A percentile compares a stretch with the other conserved stretches of the same genome.
Evolutionary conservation across 805 yeast genomes (phyloP).

Genomic region (Starmerella etchellsii): DNA sequence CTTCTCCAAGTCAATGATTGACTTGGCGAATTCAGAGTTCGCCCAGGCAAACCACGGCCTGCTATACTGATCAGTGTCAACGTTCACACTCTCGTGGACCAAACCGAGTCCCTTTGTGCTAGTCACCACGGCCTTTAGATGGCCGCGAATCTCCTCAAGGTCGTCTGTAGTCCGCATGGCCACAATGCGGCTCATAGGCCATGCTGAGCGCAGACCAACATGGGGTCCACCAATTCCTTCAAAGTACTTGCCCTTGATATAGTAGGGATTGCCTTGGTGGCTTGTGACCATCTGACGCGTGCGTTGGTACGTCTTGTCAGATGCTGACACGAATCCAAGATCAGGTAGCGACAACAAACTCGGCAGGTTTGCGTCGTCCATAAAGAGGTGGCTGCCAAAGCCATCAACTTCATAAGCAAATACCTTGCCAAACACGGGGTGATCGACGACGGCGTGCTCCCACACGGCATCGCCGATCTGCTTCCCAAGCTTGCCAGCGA

Average conservation of each 20-base stretch:
- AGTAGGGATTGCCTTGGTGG: slow-evolving; percentile 67
- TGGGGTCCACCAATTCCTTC: slow-evolving; percentile 88
- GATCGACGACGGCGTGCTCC: slow-evolving; percentile 51
- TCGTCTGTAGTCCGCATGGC: slow-evolving; percentile 62
- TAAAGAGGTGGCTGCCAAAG: slow-evolving; percentile 53
- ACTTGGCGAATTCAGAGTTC: slow-evolving; percentile 79
- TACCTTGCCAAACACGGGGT: slow-evolving; percentile 59
- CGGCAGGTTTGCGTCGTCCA: slow-evolving; percentile 91
- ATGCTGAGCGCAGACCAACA: slow-evolving; percentile 63
- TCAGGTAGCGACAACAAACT: slow-evolving; percentile 74
- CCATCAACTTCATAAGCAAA: slow-evolving; percentile 88
- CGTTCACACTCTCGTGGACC: slow-evolving; percentile 72
- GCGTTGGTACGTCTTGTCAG: slow-evolving; percentile 55
- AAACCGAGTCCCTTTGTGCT: slow-evolving; percentile 66
- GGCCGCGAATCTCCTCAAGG: slow-evolving; percentile 49
- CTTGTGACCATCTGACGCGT: slow-evolving; percentile 66
- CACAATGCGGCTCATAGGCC: slow-evolving; percentile 82
- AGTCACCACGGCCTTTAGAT: slow-evolving; percentile 39
- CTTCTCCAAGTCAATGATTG: slow-evolving; percentile 61
- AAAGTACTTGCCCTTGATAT: slow-evolving; percentile 45
- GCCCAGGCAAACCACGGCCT: slow-evolving; percentile 94
- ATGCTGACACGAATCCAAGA: slow-evolving; percentile 43
- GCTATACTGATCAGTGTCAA: slow-evolving; percentile 46
- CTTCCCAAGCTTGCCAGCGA: slow-evolving; percentile 27
- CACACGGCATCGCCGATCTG: slow-evolving; percentile 44